A percentile compares a stretch with the other conserved stretches of the same genome.
Conservation (phyloP, 257 asterid species). For the Solanum medicagineum region DNA sequence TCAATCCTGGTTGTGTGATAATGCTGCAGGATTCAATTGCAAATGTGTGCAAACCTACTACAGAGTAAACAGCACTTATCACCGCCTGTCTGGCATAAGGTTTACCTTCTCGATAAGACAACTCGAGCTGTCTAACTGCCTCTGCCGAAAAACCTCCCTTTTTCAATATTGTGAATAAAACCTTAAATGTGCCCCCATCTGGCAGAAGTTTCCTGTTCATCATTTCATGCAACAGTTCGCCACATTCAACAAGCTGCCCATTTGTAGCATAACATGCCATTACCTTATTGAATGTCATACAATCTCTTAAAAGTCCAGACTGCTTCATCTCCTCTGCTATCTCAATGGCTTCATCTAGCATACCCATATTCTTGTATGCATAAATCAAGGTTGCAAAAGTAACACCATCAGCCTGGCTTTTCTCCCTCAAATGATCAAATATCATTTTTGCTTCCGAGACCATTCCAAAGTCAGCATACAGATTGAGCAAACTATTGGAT, state of each 20-base stretch:
- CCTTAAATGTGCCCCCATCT: conserved; percentile 54
- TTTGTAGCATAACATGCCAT: conserved; percentile 71
- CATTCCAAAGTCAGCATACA: conserved; percentile 73
- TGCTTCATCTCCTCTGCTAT: conserved; percentile 73
- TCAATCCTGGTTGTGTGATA: conserved; percentile 25
- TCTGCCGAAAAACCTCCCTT: conserved; percentile 56
- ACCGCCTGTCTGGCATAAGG: conserved; percentile 70
- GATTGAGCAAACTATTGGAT: conserved; percentile 67
- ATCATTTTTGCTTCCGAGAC: conserved; percentile 60
- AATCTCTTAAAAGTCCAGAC: conserved; percentile 48
- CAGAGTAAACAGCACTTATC: conserved; percentile 51
- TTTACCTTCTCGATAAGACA: conserved; percentile 47
- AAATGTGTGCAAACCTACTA: conserved; percentile 48
- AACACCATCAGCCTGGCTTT: conserved; percentile 51
- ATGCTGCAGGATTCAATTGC: conserved; percentile 71
- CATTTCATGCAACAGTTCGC: conserved; percentile 76
- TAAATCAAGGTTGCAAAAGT: conserved; percentile 83
- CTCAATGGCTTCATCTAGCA: conserved; percentile 67
- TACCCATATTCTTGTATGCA: conserved; percentile 79
- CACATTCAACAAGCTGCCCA: conserved; percentile 62
- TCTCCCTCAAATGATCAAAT: conserved; percentile 35
- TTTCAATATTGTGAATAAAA: conserved; percentile 54
- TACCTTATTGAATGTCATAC: conserved; percentile 50
- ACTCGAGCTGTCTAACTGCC: conserved; percentile 53
- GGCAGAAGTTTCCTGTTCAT: conserved; percentile 43